phyloP scores from a whole-genome alignment of 495 filamentous ascomycete genomes.

The Apodospora peruviana region DNA sequence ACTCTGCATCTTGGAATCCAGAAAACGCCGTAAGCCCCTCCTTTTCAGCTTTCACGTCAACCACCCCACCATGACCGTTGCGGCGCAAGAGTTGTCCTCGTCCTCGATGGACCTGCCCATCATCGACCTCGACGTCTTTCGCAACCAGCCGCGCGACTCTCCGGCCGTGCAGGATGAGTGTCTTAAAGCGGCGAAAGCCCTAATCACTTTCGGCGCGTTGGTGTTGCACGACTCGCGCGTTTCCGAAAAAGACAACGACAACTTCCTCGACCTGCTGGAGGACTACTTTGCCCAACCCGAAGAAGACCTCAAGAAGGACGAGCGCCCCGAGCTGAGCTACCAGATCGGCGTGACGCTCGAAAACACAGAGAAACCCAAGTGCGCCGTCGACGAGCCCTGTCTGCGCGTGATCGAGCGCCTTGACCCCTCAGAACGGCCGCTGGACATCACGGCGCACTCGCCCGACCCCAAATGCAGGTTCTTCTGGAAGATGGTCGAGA shows the following conservation, averaged over 20 bases:
- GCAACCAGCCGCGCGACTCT: constrained; percentile 24
- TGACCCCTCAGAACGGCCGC: constrained; percentile 38
- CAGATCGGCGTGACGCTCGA: constrained; percentile 50
- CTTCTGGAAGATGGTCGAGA: constrained; percentile 46
- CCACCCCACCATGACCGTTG: neutral
- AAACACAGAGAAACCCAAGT: constrained; percentile 51
- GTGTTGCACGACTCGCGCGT: constrained; percentile 49
- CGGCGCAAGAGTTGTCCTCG: constrained; percentile 7
- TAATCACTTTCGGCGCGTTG: constrained; percentile 45
- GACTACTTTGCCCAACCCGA: constrained; percentile 50
- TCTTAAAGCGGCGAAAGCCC: constrained; percentile 35
- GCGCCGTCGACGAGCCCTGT: constrained; percentile 48
- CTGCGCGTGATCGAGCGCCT: constrained; percentile 42
- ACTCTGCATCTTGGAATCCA: neutral
- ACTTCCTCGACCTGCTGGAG: constrained; percentile 47
- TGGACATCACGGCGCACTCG: constrained; percentile 39
- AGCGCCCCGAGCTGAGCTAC: constrained; percentile 44
- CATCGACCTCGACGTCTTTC: constrained; percentile 47
- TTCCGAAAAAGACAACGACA: constrained; percentile 40
- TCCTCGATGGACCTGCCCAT: constrained; percentile 46
- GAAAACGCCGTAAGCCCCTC: neutral
- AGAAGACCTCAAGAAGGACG: constrained; percentile 32
- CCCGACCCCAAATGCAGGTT: constrained; percentile 48
- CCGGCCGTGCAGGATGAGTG: constrained; percentile 39
- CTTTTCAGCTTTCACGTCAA: neutral